A percentile compares a stretch with the other conserved stretches of the same genome.
phyloP scores from a whole-genome alignment of 1,284 basidiomycete genomes.

The Trichosporon inkin region DNA sequence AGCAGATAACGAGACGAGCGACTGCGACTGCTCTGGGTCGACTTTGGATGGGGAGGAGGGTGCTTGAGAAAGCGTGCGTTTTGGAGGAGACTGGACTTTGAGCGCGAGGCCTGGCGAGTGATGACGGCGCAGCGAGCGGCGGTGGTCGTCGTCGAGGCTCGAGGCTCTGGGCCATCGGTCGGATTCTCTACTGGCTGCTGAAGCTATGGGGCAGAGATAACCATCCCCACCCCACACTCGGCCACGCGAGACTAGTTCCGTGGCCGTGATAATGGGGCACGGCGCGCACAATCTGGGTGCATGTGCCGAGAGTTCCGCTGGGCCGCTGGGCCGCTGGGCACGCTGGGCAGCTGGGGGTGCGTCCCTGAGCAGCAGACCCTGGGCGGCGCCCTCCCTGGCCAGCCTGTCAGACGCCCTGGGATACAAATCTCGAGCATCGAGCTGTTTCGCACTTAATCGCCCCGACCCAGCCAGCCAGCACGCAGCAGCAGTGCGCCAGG shows the following conservation, averaged over 20 bases:
- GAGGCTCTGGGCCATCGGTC: background rate
- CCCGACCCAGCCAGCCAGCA: background rate
- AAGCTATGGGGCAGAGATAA: constrained; percentile 9
- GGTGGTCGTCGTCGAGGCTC: background rate
- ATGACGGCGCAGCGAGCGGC: background rate
- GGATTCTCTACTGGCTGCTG: constrained; percentile 9
- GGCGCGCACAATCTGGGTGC: too few species aligned
- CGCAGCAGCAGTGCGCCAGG: too few species aligned
- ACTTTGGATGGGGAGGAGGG: background rate
- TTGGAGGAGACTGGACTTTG: background rate
- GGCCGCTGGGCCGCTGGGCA: too few species aligned
- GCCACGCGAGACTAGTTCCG: constrained; percentile 6
- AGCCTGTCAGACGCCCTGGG: constrained; percentile 4
- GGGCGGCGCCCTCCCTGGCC: too few species aligned
- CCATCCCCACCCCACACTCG: constrained; percentile 7
- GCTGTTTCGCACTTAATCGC: constrained; percentile 7
- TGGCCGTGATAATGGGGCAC: constrained; percentile 5
- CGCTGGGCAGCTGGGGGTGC: too few species aligned
- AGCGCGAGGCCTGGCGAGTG: background rate
- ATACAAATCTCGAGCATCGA: background rate
- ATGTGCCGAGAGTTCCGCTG: background rate
- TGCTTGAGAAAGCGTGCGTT: background rate
- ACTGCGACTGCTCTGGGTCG: background rate
- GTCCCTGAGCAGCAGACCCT: too few species aligned
- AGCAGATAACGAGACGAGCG: background rate